Conservation (phyloP, 345 rosid genomes). For the Pistacia vera region DNA sequence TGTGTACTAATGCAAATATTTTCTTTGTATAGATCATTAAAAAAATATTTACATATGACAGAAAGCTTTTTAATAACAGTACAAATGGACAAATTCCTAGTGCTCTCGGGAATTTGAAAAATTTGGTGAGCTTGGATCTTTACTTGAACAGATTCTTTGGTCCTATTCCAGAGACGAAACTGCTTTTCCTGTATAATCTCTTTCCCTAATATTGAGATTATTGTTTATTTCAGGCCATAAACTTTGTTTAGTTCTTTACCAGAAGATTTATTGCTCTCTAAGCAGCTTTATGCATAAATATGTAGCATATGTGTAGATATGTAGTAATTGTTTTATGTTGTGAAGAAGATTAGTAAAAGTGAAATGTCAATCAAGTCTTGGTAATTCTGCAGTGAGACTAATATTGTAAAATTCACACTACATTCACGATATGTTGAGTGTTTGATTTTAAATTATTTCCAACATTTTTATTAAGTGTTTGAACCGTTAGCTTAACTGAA, state of each 20-base stretch:
- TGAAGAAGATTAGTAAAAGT: background rate
- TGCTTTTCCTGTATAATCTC: conserved; percentile 39
- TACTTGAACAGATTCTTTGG: conserved; percentile 39
- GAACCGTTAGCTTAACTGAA: background rate
- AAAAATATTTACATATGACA: conserved; percentile 7
- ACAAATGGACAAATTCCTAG: conserved; percentile 39
- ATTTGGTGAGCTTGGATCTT: conserved; percentile 50
- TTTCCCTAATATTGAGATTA: conserved; percentile 5
- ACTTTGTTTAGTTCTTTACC: background rate
- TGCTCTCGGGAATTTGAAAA: conserved; percentile 39
- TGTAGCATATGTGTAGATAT: too few species aligned
- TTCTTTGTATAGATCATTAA: background rate
- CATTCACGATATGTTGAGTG: background rate
- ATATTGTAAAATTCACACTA: background rate
- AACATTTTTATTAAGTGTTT: background rate
- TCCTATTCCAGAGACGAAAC: conserved; percentile 37
- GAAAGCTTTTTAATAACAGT: conserved; percentile 43
- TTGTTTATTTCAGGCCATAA: background rate
- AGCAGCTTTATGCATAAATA: background rate
- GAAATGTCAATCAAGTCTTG: background rate
- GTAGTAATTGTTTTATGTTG: too few species aligned
- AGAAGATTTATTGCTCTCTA: background rate
- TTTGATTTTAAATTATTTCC: background rate
- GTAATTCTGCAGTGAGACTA: background rate
- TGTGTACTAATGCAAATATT: background rate